Conservation (phyloP, 1,139 yeast species). For the Candida glucosophila region DNA sequence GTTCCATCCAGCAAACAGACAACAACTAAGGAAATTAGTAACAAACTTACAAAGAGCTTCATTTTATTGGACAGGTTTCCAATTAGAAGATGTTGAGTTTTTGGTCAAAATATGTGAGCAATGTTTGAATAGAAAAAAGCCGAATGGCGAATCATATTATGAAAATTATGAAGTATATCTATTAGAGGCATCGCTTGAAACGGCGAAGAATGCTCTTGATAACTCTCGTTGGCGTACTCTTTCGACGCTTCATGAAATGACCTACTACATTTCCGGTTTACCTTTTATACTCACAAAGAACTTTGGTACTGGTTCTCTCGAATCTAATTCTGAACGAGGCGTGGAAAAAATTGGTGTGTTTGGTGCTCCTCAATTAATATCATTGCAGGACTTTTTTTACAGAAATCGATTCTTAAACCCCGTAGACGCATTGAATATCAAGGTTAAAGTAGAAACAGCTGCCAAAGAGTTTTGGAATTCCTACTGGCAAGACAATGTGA, state of each 20-base stretch:
- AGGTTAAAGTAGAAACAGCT: constrained; percentile 17
- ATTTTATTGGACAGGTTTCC: constrained; percentile 69
- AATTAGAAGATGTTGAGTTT: constrained; percentile 45
- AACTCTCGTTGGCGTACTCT: constrained; percentile 50
- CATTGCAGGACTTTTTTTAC: constrained; percentile 45
- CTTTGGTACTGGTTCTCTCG: constrained; percentile 35
- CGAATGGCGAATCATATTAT: constrained; percentile 20
- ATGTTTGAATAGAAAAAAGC: constrained; percentile 29
- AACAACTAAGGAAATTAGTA: constrained; percentile 46
- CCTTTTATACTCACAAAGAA: constrained; percentile 29
- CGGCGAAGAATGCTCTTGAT: constrained; percentile 39
- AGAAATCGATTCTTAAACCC: constrained; percentile 38
- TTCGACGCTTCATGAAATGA: constrained; percentile 56
- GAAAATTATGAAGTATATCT: constrained; percentile 26
- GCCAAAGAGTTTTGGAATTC: constrained; percentile 41
- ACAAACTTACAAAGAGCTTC: constrained; percentile 59
- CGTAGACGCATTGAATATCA: constrained; percentile 15
- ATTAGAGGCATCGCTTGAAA: constrained; percentile 31
- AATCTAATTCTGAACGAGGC: constrained; percentile 8
- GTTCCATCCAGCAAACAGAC: constrained; percentile 54
- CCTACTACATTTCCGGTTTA: constrained; percentile 38
- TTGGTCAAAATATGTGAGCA: constrained; percentile 39
- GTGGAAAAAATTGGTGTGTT: constrained; percentile 30
- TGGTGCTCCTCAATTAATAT: constrained; percentile 53
- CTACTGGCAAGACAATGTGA: constrained; percentile 40